Conservation (phyloP, 345 rosid species). For the Atalantia buxifolia region DNA sequence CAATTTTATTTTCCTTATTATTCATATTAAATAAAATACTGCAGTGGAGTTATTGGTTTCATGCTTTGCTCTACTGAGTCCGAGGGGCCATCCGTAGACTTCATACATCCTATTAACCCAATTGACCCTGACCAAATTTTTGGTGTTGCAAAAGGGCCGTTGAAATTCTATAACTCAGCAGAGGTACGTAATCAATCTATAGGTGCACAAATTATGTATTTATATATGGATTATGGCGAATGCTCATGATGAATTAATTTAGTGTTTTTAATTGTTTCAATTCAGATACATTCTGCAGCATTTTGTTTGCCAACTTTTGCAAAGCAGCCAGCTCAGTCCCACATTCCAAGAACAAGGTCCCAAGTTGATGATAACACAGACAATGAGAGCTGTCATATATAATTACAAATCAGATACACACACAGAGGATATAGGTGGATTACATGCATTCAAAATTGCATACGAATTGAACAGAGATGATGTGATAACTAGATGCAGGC, state of each 20-base stretch:
- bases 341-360: background rate
- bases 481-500: too few species aligned
- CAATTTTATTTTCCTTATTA: too few species aligned
- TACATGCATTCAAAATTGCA: too few species aligned
- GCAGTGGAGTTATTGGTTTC: slow-evolving; percentile 72
- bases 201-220: too few species aligned
- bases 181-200: slow-evolving; percentile 29
- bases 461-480: too few species aligned
- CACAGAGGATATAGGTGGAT: too few species aligned
- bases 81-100: slow-evolving; percentile 60
- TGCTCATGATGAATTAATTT: background rate
- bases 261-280: background rate
- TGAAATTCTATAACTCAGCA: slow-evolving; percentile 57
- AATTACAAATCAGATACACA: too few species aligned
- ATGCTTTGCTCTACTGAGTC: slow-evolving; percentile 57
- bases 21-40: background rate
- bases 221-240: background rate
- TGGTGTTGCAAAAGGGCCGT: slow-evolving; percentile 47
- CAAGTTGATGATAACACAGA: background rate
- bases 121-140: slow-evolving; percentile 25
- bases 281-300: slow-evolving; percentile 57
- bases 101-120: slow-evolving; percentile 47
- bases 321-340: slow-evolving; percentile 17
- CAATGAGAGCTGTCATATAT: background rate
- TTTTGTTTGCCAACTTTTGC: slow-evolving; percentile 64